Base-by-base conservation (phyloP, 768 basidiomycete genomes). In the Calocybe cyanea region DNA sequence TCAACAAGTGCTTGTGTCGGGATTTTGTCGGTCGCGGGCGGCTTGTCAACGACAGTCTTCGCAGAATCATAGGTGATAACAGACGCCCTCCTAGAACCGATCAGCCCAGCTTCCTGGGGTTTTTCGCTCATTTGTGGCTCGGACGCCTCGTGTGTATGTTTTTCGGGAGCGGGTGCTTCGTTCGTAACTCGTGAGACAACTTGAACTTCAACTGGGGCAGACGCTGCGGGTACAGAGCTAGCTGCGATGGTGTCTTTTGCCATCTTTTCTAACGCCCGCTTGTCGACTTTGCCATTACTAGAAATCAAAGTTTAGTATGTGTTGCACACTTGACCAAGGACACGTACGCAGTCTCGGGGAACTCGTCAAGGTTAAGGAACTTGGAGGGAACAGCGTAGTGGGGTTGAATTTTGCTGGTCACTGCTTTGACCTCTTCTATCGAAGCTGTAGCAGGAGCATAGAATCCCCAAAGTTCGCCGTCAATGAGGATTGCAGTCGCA, bases 321-420 rank as follows among this genome's bases (percentile, higher is more conserved):
- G 13, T n/a, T 7, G 30, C 3, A 14, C 17, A 35, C 35, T 14
- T 2, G 7, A 38, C 17, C 7, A 13, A 15, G 43, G 18, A 43
- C 32, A 57, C 75, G 47, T 58, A 77, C 76, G 67, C 53, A 18
- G 80, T 82, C 50, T 73, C 69, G 9, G 79, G 77, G 54, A 81
- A 73, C 30, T 65, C 62, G 18, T 67, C 67, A 47, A 80, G 58
- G 8, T 63, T 55, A 19, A 75, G 36, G 51, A 70, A 71, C 32
- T 67, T 66, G 7, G 71, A 67, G 8, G 80, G 78, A 8, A 80
- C 73, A 6, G 78, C 80, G 55, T 81, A 81, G 58, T 79, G 77
- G 9, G 80, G 77, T 53, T 78, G 76, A 5, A 76, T 62, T 51
- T 74, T 69, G 15, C 71, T 64, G 2, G 73, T 65, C 18, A 71